phyloP scores from a whole-genome alignment of 164 flowering plant genomes.

The Umbilicus rupestris region DNA sequence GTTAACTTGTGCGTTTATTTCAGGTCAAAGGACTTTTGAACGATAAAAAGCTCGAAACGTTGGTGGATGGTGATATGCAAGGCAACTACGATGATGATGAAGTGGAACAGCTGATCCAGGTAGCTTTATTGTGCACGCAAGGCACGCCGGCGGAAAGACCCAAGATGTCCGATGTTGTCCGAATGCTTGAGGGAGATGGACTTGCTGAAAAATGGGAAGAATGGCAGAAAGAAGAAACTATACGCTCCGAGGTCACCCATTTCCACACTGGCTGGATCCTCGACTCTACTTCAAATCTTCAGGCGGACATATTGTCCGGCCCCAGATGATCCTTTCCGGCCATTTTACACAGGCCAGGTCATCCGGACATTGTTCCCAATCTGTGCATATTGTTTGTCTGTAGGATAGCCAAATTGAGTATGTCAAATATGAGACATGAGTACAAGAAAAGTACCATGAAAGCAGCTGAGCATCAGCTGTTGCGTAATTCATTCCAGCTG shows the following conservation, averaged over 20 bases:
- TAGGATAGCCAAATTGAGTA: not conserved
- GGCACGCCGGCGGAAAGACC: conserved; percentile 15
- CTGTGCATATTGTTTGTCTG: conserved; percentile 9
- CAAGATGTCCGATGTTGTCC: conserved; percentile 17
- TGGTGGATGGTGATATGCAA: conserved; percentile 15
- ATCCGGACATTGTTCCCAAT: not conserved
- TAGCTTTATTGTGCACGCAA: conserved; percentile 16
- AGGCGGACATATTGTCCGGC: conserved; percentile 26
- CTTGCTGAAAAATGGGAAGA: conserved; percentile 16
- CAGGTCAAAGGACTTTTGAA: conserved; percentile 19
- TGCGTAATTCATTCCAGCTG: not conserved
- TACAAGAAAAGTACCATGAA: not conserved
- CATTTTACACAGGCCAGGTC: not conserved
- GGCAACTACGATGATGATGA: conserved; percentile 13
- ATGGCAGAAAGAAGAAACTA: conserved; percentile 16
- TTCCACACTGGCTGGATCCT: conserved; percentile 22
- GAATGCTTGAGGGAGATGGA: conserved; percentile 17
- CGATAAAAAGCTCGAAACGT: conserved; percentile 14
- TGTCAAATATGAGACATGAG: not conserved
- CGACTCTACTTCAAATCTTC: conserved; percentile 23
- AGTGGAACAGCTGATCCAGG: conserved; percentile 16
- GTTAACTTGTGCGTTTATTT: not conserved
- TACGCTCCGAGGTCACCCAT: conserved; percentile 11
- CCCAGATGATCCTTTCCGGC: conserved; percentile 23
- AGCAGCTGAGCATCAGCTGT: not conserved